These are phyloP conservation scores for Chrysanthemum seticuspe DNA, from an alignment of 129 eudicot genomes.

Conservation along the genomic window DNA sequence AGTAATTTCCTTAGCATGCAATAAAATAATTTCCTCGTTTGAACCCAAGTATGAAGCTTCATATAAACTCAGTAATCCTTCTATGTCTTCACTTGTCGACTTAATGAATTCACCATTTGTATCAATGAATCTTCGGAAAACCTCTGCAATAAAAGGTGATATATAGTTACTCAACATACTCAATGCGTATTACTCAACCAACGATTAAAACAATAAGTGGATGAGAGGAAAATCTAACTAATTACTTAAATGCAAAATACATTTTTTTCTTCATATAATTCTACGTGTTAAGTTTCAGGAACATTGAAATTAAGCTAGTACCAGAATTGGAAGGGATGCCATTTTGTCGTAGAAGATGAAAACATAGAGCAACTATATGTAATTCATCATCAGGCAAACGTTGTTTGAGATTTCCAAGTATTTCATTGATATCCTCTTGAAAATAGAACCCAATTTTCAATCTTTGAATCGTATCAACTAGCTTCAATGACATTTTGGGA, in stretches of 20 bases:
- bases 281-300: background rate
- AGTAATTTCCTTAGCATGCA: conserved; percentile 40
- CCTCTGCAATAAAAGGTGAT: conserved; percentile 3
- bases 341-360: conserved; percentile 44
- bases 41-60: conserved; percentile 61
- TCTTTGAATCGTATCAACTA: conserved; percentile 51
- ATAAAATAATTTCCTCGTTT: conserved; percentile 38
- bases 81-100: conserved; percentile 33
- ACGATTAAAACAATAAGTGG: too few relatives aligned
- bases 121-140: conserved; percentile 41
- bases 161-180: background rate
- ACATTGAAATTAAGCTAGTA: background rate
- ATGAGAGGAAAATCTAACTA: too few relatives aligned
- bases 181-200: too few relatives aligned
- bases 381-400: conserved; percentile 33
- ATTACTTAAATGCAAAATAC: too few relatives aligned
- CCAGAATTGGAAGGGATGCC: conserved; percentile 43
- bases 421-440: conserved; percentile 32
- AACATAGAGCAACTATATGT: conserved; percentile 32
- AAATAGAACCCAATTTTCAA: conserved; percentile 43
- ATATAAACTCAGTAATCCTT: conserved; percentile 54
- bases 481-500: conserved; percentile 26
- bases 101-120: conserved; percentile 38
- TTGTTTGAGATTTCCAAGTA: conserved; percentile 19
- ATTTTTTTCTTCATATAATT: background rate